These are phyloP conservation scores for Moricandia moricandioides DNA, from an alignment of 345 rosid genomes.

Conservation along the genomic window DNA sequence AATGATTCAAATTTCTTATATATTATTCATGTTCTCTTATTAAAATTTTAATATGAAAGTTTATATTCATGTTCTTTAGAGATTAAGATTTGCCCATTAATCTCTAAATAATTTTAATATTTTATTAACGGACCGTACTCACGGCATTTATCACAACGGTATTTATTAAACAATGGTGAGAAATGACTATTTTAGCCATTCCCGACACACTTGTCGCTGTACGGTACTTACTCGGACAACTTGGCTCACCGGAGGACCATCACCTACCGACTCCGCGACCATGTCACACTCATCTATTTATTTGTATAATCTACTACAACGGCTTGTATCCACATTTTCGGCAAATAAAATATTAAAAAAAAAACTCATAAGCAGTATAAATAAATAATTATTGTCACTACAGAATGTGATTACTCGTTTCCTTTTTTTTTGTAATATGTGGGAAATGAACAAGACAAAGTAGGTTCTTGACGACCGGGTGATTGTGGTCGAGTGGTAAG, in stretches of 20 bases:
- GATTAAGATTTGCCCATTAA: no score
- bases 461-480: no score
- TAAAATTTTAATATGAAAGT: no score
- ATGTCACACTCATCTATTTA: neutral
- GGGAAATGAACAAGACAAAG: slow-evolving; percentile 17
- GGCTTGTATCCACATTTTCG: slow-evolving; percentile 15
- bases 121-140: no score
- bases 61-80: no score
- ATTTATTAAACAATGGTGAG: neutral
- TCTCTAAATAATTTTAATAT: no score
- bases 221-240: slow-evolving; percentile 29
- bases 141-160: neutral
- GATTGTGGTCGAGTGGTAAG: no score
- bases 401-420: neutral
- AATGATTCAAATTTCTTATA: no score
- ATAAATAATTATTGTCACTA: neutral
- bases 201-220: slow-evolving; percentile 32
- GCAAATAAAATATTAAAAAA: neutral
- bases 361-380: neutral
- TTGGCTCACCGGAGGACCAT: slow-evolving; percentile 27
- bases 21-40: no score
- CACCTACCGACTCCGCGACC: slow-evolving; percentile 29
- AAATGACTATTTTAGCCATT: slow-evolving; percentile 5
- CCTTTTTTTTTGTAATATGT: neutral
- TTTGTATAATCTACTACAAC: neutral